These are phyloP conservation scores for Cadophora luteo-olivacea DNA, from an alignment of 2,329 filamentous ascomycete species.

Conservation along the genomic window DNA sequence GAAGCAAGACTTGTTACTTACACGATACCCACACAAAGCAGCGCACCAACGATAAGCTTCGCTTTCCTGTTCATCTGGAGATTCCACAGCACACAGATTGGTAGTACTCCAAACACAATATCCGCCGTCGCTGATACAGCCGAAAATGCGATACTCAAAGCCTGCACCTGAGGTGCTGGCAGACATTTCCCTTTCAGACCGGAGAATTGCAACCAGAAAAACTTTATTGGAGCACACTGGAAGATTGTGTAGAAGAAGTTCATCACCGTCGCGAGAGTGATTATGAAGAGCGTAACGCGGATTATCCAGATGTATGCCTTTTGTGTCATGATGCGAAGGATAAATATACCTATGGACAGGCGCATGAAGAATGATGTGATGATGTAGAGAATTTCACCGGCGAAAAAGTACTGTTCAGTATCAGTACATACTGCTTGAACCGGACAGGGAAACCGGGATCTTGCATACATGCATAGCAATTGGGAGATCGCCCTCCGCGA, in stretches of 20 bases:
- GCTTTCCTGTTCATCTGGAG: constrained; percentile 33
- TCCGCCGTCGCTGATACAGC: constrained; percentile 25
- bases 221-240: constrained; percentile 30
- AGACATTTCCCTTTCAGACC: constrained; percentile 26
- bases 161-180: constrained; percentile 18
- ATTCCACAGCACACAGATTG: constrained; percentile 32
- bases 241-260: constrained; percentile 29
- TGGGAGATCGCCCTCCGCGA: constrained; percentile 24
- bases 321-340: constrained; percentile 25
- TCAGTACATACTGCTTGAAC: not conserved
- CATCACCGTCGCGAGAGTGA: constrained; percentile 22
- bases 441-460: not conserved
- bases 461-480: constrained; percentile 28
- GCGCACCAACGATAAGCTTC: constrained; percentile 25
- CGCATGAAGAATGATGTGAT: constrained; percentile 30
- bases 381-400: constrained; percentile 26
- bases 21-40: constrained; percentile 30
- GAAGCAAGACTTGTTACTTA: constrained; percentile 7
- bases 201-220: constrained; percentile 33
- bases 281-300: constrained; percentile 22
- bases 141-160: constrained; percentile 22
- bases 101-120: constrained; percentile 31
- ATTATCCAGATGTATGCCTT: constrained; percentile 27
- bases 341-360: constrained; percentile 31
- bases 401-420: constrained; percentile 24